phyloP scores from a whole-genome alignment of 352 stramenopile genomes.

The Phytophthora pisi region DNA sequence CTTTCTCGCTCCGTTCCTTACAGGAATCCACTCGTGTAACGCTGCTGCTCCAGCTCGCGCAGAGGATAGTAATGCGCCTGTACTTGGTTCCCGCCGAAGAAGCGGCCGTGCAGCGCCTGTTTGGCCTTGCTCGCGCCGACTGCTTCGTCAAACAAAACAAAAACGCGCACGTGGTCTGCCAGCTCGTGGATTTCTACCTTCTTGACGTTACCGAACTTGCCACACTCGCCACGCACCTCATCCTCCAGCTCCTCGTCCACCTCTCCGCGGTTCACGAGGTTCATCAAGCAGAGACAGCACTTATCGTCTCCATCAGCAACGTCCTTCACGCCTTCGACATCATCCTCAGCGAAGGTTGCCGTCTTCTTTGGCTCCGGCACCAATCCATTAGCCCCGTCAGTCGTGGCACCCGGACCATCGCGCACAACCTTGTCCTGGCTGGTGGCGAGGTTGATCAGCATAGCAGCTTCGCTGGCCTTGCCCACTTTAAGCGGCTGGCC shows the following conservation, averaged over 20 bases:
- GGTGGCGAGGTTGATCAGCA: slow-evolving; percentile 68
- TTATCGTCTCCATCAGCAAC: slow-evolving; percentile 38
- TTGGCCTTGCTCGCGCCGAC: slow-evolving; percentile 56
- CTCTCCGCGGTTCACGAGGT: slow-evolving; percentile 72
- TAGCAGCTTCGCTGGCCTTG: slow-evolving; percentile 71
- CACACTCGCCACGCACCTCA: slow-evolving; percentile 73
- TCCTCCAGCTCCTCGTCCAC: slow-evolving; percentile 74
- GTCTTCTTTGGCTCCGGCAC: slow-evolving; percentile 30
- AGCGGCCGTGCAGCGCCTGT: slow-evolving; percentile 68
- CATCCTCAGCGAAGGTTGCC: slow-evolving; percentile 52
- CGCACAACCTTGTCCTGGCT: slow-evolving; percentile 73
- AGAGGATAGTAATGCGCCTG: slow-evolving; percentile 68
- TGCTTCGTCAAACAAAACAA: slow-evolving; percentile 70
- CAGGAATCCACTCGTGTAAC: slow-evolving; percentile 63
- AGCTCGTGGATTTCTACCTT: slow-evolving; percentile 69
- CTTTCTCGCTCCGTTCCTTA: slow-evolving; percentile 23
- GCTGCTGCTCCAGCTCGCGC: slow-evolving; percentile 45
- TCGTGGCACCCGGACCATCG: slow-evolving; percentile 23
- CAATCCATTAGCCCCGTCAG: slow-evolving; percentile 1
- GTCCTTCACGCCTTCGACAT: slow-evolving; percentile 66
- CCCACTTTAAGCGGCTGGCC: slow-evolving; percentile 78
- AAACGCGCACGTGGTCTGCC: slow-evolving; percentile 74
- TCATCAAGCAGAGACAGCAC: slow-evolving; percentile 74
- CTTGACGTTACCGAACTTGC: slow-evolving; percentile 61
- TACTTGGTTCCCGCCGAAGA: slow-evolving; percentile 81